A percentile compares a stretch with the other conserved stretches of the same genome.
Conservation (phyloP, 2,329 filamentous ascomycete species). For the Pseudogymnoascus sp. region DNA sequence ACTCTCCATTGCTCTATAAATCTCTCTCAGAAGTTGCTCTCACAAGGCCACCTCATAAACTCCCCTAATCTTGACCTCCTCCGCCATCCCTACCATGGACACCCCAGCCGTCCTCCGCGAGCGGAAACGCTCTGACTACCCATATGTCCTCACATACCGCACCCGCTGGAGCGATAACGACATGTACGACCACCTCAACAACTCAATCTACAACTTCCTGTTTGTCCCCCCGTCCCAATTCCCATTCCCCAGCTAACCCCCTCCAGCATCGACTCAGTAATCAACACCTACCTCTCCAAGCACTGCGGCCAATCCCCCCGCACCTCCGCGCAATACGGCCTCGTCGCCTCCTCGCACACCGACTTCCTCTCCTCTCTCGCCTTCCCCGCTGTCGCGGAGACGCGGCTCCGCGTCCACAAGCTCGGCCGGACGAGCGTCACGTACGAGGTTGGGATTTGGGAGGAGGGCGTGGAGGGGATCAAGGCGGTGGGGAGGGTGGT, state of each 20-base stretch:
- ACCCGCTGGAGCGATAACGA: constrained; percentile 64
- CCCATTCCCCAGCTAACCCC: constrained; percentile 14
- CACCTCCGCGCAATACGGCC: constrained; percentile 65
- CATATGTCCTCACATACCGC: constrained; percentile 72
- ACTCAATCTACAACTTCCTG: constrained; percentile 78
- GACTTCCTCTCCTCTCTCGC: constrained; percentile 78
- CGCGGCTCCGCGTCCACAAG: constrained; percentile 75
- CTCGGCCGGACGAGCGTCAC: constrained; percentile 81
- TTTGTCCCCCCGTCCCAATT: constrained; percentile 31
- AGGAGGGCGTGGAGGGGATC: constrained; percentile 63
- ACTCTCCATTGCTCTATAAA: constrained; percentile 1
- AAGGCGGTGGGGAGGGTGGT: constrained; percentile 81
- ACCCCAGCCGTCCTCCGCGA: neutral
- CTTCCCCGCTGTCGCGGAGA: constrained; percentile 75
- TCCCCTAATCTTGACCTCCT: neutral
- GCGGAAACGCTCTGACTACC: constrained; percentile 60
- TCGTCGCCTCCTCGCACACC: constrained; percentile 80
- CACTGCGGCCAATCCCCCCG: constrained; percentile 68
- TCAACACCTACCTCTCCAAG: constrained; percentile 82
- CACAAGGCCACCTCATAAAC: neutral
- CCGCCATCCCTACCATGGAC: neutral
- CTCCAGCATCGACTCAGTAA: constrained; percentile 73
- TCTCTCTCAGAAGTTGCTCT: neutral
- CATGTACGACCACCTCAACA: constrained; percentile 70
- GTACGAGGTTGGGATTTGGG: constrained; percentile 86